Evolutionary conservation across 192 early-diverging fungal genomes (phyloP).

Genomic region (Backusella sp.): DNA sequence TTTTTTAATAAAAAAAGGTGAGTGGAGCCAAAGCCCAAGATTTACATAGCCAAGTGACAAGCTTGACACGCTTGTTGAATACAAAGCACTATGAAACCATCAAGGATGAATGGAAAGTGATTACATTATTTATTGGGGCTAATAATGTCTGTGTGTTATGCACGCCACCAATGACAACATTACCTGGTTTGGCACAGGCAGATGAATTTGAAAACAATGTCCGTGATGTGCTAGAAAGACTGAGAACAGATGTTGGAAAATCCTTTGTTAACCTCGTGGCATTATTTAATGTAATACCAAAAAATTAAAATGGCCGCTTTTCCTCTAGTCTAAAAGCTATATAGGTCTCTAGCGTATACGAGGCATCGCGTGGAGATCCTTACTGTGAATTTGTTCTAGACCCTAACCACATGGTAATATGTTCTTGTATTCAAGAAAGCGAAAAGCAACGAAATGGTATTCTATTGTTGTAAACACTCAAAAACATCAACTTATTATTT

Average conservation of each 20-base stretch:
- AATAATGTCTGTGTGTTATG: conserved; percentile 55
- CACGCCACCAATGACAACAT: conserved; percentile 18
- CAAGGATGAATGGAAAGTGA: conserved; percentile 50
- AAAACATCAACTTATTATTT: background rate
- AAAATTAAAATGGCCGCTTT: background rate
- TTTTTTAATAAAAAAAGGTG: conserved; percentile 31
- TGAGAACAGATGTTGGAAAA: conserved; percentile 39
- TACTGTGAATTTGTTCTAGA: conserved; percentile 54
- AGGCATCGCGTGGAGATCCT: conserved; percentile 46
- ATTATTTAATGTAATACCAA: conserved; percentile 45
- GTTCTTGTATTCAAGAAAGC: conserved; percentile 43
- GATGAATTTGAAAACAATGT: conserved; percentile 44
- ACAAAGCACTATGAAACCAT: conserved; percentile 31
- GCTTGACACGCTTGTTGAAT: conserved; percentile 33
- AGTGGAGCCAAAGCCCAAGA: conserved; percentile 50
- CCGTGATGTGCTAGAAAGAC: conserved; percentile 30
- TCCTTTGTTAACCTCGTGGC: conserved; percentile 53
- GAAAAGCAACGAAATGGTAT: conserved; percentile 42
- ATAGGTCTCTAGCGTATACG: conserved; percentile 47
- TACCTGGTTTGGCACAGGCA: conserved; percentile 41
- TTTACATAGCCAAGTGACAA: conserved; percentile 35
- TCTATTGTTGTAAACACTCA: background rate
- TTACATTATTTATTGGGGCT: conserved; percentile 55
- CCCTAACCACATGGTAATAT: conserved; percentile 42
- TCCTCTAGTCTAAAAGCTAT: background rate